Evolutionary conservation across 345 rosid genomes (phyloP), one percentile per base, ranked within the genome.

Genomic region (Populus euphratica): DNA sequence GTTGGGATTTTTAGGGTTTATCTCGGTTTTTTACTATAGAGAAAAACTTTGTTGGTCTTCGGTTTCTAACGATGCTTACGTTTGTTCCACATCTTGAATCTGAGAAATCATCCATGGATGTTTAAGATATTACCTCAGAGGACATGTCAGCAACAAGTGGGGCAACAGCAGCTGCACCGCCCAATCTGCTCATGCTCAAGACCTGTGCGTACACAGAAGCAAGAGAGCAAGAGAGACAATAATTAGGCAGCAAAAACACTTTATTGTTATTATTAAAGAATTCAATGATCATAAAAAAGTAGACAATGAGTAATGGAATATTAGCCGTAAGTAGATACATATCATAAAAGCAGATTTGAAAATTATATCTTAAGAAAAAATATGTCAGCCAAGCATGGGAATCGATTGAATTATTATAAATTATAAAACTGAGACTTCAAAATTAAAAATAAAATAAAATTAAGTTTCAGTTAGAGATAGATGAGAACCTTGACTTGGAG

Each of bases 181-280:
- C 97, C 74, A 95, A 83, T 79, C 99, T 88, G 81, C 99, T 95
- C 98, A 93, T 86, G 88, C 99, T 93, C 82, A 95, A 90, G 70
- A 95, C 98, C 99, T 94, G 85, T 67, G 35, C 12, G 31, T 12
- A 11, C 8, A 17, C 50, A 47, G 17, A 47, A 47, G 72, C 27
- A 43, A 43, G 69, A 35, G 14, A 36, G 20, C 71, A 68, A 31
- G 36, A 52, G 59, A 52, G 29, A n/a, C 64, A 59, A 59, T 3
- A 59, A 59, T 59, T 23, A 59, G 64, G 14, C 29, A 59, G 64
- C 61, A 8, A 54, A 23, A 9, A 18, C 8, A 50, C 59, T 18
- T 56, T 10, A 59, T 52, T 52, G 16, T 4, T 14, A 4, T 52
- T 47, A 3, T 14, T 13, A 47, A 13, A 4, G 50, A 44, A 3